These are phyloP conservation scores for Vaccinium vitisidaea DNA, from an alignment of 148 eudicot species.

Conservation along the genomic window DNA sequence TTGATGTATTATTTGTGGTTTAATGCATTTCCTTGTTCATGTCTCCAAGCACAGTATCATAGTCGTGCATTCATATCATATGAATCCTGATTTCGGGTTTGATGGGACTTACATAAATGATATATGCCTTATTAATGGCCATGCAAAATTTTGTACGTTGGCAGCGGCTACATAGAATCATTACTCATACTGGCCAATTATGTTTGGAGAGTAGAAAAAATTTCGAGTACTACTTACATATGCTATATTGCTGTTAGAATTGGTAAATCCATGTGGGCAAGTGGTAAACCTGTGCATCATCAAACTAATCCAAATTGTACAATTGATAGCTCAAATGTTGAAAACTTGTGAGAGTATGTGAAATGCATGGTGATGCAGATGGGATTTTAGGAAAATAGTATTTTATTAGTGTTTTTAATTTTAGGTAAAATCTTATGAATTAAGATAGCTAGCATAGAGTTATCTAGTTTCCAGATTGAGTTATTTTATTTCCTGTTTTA, in stretches of 20 bases:
- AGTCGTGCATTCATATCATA: background rate
- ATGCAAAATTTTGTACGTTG: background rate
- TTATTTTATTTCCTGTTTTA: too few species aligned
- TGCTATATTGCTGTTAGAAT: background rate
- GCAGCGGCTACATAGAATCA: background rate
- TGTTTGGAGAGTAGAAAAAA: background rate
- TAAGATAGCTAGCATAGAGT: too few species aligned
- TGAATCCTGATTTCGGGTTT: background rate
- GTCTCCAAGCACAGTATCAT: background rate
- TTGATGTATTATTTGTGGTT: background rate
- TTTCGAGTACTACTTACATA: background rate
- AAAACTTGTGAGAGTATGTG: background rate
- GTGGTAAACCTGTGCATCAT: background rate
- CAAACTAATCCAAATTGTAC: background rate
- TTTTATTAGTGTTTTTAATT: too few species aligned
- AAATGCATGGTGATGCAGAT: background rate
- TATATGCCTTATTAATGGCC: background rate
- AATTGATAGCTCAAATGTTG: background rate
- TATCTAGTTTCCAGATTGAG: too few species aligned
- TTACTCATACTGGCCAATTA: background rate
- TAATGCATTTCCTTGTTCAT: background rate
- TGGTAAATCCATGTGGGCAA: background rate
- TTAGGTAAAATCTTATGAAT: too few species aligned
- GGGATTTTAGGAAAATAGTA: too few species aligned
- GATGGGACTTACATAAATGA: background rate